Evolutionary conservation across 1,284 basidiomycete species (phyloP).

Genomic region (Trichosporon ovoides): DNA sequence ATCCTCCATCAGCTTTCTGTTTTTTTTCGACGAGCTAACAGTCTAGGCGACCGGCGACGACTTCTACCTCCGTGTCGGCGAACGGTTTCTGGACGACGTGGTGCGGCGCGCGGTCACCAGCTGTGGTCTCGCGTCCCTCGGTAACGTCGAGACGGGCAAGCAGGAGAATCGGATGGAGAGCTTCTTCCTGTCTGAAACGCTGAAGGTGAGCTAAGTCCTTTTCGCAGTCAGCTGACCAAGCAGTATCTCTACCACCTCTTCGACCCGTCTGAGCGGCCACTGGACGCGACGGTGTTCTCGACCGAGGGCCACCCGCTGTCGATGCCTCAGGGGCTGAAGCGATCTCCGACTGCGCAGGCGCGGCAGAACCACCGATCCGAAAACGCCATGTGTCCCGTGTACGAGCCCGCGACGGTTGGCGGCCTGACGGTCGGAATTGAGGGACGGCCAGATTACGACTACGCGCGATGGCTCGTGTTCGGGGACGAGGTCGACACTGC

Average conservation of each 20-base stretch:
- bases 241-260: conserved; percentile 89
- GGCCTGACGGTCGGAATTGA: conserved; percentile 66
- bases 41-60: conserved; percentile 88
- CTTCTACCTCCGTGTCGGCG: conserved; percentile 84
- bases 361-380: conserved; percentile 55
- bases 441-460: conserved; percentile 68
- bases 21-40: too few relatives aligned
- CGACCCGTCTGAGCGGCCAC: conserved; percentile 57
- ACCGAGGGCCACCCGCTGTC: conserved; percentile 88
- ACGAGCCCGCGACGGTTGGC: conserved; percentile 51
- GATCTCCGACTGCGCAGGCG: not conserved
- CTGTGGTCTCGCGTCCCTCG: conserved; percentile 77
- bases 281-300: conserved; percentile 61
- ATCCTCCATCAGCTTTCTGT: too few relatives aligned
- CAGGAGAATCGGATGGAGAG: conserved; percentile 86
- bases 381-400: conserved; percentile 66
- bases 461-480: conserved; percentile 61
- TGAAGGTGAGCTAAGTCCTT: conserved; percentile 61
- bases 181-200: conserved; percentile 80
- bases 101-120: conserved; percentile 66
- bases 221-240: not conserved
- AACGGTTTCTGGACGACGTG: conserved; percentile 73
- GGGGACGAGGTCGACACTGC: conserved; percentile 42
- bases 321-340: conserved; percentile 56
- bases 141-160: conserved; percentile 69